These are phyloP conservation scores for Ramaria rubella DNA, from an alignment of 768 basidiomycete species.

Conservation along the genomic window DNA sequence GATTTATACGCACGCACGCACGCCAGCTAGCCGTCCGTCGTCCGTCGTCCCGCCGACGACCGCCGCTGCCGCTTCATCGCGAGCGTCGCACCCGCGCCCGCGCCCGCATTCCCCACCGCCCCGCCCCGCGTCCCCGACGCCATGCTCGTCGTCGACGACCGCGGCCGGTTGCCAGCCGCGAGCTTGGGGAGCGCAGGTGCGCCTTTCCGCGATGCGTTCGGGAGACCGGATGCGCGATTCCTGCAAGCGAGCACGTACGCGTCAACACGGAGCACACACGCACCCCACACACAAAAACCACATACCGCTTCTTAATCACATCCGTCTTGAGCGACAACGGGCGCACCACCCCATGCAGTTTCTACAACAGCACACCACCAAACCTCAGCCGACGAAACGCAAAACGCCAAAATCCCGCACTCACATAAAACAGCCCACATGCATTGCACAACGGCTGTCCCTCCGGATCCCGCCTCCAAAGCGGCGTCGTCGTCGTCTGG, in stretches of 20 bases:
- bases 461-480: constrained; percentile 90
- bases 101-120: background rate
- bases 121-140: constrained; percentile 30
- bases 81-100: constrained; percentile 12
- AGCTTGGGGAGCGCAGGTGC: constrained; percentile 61
- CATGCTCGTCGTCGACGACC: constrained; percentile 60
- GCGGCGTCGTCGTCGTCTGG: constrained; percentile 88
- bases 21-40: constrained; percentile 24
- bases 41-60: constrained; percentile 44
- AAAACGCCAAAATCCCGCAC: constrained; percentile 26
- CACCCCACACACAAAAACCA: constrained; percentile 9
- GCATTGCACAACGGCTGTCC: constrained; percentile 90
- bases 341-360: constrained; percentile 92
- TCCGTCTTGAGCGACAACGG: constrained; percentile 95
- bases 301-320: constrained; percentile 91
- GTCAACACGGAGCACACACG: background rate
- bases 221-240: constrained; percentile 75
- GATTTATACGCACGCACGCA: no score
- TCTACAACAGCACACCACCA: constrained; percentile 40
- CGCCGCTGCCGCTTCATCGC: constrained; percentile 78
- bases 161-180: constrained; percentile 66
- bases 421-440: constrained; percentile 87
- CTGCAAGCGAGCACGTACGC: constrained; percentile 31
- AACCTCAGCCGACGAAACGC: background rate
- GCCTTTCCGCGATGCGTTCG: constrained; percentile 51